These are phyloP conservation scores for Rubroshorea leprosula DNA, from an alignment of 345 rosid genomes.

Conservation along the genomic window DNA sequence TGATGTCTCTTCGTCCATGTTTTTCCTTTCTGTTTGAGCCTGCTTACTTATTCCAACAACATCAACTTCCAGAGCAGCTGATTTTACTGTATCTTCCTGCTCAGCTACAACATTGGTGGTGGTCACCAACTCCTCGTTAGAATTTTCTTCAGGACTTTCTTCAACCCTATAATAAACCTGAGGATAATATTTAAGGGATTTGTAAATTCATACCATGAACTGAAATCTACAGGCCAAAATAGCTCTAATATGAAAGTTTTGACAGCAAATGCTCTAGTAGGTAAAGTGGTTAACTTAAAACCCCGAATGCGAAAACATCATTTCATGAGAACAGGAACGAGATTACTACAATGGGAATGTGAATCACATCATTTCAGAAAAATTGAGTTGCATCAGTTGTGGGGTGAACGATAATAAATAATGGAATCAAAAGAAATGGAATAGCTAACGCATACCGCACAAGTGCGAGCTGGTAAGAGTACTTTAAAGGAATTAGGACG, in stretches of 20 bases:
- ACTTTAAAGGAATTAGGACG: constrained; percentile 75
- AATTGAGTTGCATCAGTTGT: background rate
- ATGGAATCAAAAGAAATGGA: constrained; percentile 1
- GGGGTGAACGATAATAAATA: background rate
- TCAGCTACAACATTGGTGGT: constrained; percentile 8
- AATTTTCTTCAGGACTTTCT: constrained; percentile 28
- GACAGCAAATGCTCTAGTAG: too few relatives aligned
- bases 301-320: too few relatives aligned
- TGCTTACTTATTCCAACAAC: background rate
- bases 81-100: constrained; percentile 18
- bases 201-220: background rate
- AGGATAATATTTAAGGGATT: constrained; percentile 1
- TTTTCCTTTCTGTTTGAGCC: background rate
- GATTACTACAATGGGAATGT: background rate
- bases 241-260: too few relatives aligned
- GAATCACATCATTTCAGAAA: too few relatives aligned
- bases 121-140: background rate
- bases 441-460: constrained; percentile 40
- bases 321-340: too few relatives aligned
- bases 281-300: too few relatives aligned
- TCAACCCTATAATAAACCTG: constrained; percentile 58
- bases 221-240: background rate
- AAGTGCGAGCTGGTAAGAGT: constrained; percentile 58
- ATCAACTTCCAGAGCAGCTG: constrained; percentile 1
- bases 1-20: background rate